Evolutionary conservation across 352 stramenopile genomes (phyloP), one percentile per base, ranked within the genome.

Genomic region (Pythium guiyangense): DNA sequence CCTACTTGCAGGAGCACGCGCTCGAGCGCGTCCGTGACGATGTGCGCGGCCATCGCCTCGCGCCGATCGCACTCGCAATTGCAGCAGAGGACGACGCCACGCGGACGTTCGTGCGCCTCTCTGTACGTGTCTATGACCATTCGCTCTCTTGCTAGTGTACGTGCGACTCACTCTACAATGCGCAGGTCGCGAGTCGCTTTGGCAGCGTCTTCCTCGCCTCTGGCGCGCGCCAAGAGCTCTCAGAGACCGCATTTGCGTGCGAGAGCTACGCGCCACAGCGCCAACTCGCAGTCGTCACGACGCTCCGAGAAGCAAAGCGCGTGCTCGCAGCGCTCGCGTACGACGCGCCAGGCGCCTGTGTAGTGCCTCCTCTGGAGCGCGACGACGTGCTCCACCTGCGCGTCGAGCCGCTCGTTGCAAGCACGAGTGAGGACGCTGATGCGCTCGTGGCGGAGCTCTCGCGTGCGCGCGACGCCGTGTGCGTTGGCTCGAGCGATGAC

Each of bases 251-350:
- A 6, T 67, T 71, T 27, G 39, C 54, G 43, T 71, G 62, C 42
- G 42, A 47, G 18, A 27, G n/a, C n/a, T 47, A 47, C 8, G 20
- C 42, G n/a, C 29, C 17, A 12, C 20, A 25, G n/a, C 22, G 27
- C n/a, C 18, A 44, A 3, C 57, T 74, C 47, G 43, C 48, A 17
- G 60, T 47, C 17, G 37, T 62, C 18, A 71, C 69, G 34, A 74
- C 69, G 5, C 49, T 56, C 11, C 26, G 49, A 10, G 69, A 74
- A 39, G 66, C 63, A 26, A 63, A 69, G 46, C 54, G 49, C 18
- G 64, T 73, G 14, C 60, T 74, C 3, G 54, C 60, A 22, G 66
- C 63, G 8, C 61, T 77, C 29, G 34, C 65, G 20, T 74, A 77
- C 29, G 39, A 39, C 47, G 4, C 44, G 11, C 37, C 43, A 22